These are phyloP conservation scores for Russula griseocarnosa DNA, from an alignment of 768 basidiomycete species.

Conservation along the genomic window DNA sequence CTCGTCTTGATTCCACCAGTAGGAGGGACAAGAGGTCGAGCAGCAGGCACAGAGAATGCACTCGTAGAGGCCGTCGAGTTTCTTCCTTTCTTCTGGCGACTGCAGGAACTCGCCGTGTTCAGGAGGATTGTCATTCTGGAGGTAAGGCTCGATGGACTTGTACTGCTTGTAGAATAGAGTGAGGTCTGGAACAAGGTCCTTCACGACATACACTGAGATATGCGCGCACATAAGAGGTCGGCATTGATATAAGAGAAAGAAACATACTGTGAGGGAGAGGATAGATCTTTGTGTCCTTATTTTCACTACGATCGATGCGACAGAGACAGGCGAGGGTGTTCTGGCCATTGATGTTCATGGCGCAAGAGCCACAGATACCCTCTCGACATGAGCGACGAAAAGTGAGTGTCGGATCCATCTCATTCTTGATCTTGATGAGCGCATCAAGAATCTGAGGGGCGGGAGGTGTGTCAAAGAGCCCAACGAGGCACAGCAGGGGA, in stretches of 20 bases:
- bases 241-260: not conserved
- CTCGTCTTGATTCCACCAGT: slow-evolving; percentile 99
- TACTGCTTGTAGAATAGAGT: slow-evolving; percentile 98
- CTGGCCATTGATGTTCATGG: slow-evolving; percentile 98
- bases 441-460: slow-evolving; percentile 74
- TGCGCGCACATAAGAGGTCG: not conserved
- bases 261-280: slow-evolving; percentile 92
- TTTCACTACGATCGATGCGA: slow-evolving; percentile 75
- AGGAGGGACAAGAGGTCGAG: slow-evolving; percentile 94
- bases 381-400: slow-evolving; percentile 92
- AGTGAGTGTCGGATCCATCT: slow-evolving; percentile 92
- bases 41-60: slow-evolving; percentile 97
- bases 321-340: slow-evolving; percentile 98
- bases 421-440: slow-evolving; percentile 99
- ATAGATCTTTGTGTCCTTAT: slow-evolving; percentile 86
- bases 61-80: slow-evolving; percentile 93
- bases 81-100: slow-evolving; percentile 85
- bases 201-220: slow-evolving; percentile 88
- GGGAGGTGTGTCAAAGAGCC: not conserved
- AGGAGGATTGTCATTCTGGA: slow-evolving; percentile 90
- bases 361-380: slow-evolving; percentile 97
- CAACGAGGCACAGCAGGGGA: slow-evolving; percentile 5
- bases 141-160: slow-evolving; percentile 97
- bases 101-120: slow-evolving; percentile 84
- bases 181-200: slow-evolving; percentile 93